Conservation (phyloP, 306 rosid genomes). For the Erythrophleum fordii region DNA sequence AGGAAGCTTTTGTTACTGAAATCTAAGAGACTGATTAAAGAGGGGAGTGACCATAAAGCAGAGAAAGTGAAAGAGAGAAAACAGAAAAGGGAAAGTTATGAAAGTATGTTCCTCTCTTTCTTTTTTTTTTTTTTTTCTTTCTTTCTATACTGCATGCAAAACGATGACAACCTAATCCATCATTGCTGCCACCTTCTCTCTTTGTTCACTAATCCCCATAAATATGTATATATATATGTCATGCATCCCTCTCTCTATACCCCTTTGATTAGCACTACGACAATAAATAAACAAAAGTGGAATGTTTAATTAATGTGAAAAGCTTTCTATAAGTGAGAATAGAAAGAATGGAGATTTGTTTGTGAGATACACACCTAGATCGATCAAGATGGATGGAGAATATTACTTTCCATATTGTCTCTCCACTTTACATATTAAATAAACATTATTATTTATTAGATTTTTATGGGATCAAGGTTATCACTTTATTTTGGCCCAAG, state of each 20-base stretch:
- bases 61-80: constrained; percentile 48
- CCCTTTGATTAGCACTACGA: not conserved
- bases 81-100: constrained; percentile 44
- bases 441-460: not conserved
- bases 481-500: not conserved
- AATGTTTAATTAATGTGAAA: constrained; percentile 14
- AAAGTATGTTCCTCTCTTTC: constrained; percentile 46
- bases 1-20: constrained; percentile 73
- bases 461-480: not conserved
- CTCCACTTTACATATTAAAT: constrained; percentile 40
- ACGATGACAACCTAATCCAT: constrained; percentile 67
- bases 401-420: constrained; percentile 43
- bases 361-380: constrained; percentile 35
- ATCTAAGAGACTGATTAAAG: constrained; percentile 77
- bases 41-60: constrained; percentile 62
- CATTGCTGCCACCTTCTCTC: constrained; percentile 70
- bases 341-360: constrained; percentile 38
- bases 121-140: not conserved
- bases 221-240: constrained; percentile 33
- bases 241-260: constrained; percentile 35
- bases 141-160: constrained; percentile 64
- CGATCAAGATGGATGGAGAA: constrained; percentile 16
- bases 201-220: constrained; percentile 75
- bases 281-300: not conserved
- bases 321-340: constrained; percentile 39